Conservation (phyloP, 169 alveolate species). For the Plasmodium inui region DNA sequence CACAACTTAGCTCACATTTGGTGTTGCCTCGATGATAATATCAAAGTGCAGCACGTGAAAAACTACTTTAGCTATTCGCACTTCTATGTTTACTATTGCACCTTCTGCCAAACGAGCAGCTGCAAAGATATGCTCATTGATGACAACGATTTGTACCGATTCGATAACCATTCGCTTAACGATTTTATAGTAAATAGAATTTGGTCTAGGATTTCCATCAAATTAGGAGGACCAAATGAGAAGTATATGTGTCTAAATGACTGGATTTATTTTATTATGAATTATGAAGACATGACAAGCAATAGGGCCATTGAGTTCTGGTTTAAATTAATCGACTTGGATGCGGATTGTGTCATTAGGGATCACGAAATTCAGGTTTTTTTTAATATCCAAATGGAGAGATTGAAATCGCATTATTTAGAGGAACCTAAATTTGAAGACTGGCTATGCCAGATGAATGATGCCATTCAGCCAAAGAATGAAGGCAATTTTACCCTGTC, state of each 20-base stretch:
- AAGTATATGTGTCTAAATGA: constrained; percentile 73
- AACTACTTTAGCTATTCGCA: constrained; percentile 71
- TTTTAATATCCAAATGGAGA: constrained; percentile 67
- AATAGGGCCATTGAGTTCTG: constrained; percentile 68
- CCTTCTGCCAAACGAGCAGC: constrained; percentile 75
- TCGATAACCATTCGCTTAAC: constrained; percentile 70
- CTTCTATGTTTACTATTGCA: constrained; percentile 69
- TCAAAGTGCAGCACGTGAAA: constrained; percentile 53
- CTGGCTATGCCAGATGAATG: constrained; percentile 76
- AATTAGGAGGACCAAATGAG: constrained; percentile 71
- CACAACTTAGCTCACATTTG: constrained; percentile 71
- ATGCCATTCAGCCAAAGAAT: constrained; percentile 67
- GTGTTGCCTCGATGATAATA: constrained; percentile 63
- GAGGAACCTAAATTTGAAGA: constrained; percentile 77
- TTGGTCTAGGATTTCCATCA: constrained; percentile 64
- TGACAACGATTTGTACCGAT: constrained; percentile 65
- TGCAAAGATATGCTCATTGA: constrained; percentile 76
- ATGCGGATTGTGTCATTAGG: constrained; percentile 73
- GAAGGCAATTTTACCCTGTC: constrained; percentile 74
- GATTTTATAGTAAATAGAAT: constrained; percentile 74
- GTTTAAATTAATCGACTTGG: constrained; percentile 73
- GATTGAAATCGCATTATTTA: constrained; percentile 73
- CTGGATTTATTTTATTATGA: constrained; percentile 73
- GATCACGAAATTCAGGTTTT: constrained; percentile 75
- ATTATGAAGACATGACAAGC: constrained; percentile 73